phyloP scores from a whole-genome alignment of 192 early-diverging fungal species.

The Linnemannia exigua region DNA sequence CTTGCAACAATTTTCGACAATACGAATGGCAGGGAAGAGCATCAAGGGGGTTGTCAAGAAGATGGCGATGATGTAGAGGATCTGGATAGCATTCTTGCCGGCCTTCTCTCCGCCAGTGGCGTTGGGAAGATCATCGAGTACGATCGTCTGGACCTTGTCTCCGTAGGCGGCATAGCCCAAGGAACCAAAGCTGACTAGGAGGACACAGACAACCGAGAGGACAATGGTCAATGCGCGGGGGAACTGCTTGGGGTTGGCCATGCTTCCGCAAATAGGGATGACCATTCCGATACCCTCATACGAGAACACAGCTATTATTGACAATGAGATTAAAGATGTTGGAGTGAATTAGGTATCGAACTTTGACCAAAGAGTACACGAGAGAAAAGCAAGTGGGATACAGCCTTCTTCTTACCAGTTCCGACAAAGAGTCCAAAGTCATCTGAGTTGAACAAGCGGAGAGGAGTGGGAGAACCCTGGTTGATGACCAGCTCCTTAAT shows the following conservation, averaged over 20 bases:
- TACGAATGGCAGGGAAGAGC: slow-evolving; percentile 92
- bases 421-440: slow-evolving; percentile 57
- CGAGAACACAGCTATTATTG: slow-evolving; percentile 89
- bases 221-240: slow-evolving; percentile 78
- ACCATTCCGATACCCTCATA: slow-evolving; percentile 95
- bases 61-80: slow-evolving; percentile 91
- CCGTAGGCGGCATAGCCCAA: slow-evolving; percentile 90
- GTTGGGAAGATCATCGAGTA: slow-evolving; percentile 86
- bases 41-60: slow-evolving; percentile 89
- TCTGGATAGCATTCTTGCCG: slow-evolving; percentile 79
- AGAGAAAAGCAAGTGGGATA: not conserved
- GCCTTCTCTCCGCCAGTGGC: slow-evolving; percentile 51
- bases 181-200: slow-evolving; percentile 81
- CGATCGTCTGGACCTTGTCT: slow-evolving; percentile 81
- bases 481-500: slow-evolving; percentile 72
- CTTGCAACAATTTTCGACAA: slow-evolving; percentile 69
- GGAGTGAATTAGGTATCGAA: not conserved
- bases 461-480: slow-evolving; percentile 63
- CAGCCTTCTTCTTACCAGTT: slow-evolving; percentile 42
- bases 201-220: slow-evolving; percentile 76
- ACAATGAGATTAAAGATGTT: not conserved
- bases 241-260: slow-evolving; percentile 92
- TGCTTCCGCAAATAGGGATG: slow-evolving; percentile 81
- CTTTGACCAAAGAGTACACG: not conserved
- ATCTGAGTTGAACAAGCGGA: slow-evolving; percentile 65